A percentile compares a stretch with the other conserved stretches of the same genome.
These are phyloP conservation scores for Aspergillus melleus DNA, from an alignment of 2,329 filamentous ascomycete genomes.

Conservation along the genomic window DNA sequence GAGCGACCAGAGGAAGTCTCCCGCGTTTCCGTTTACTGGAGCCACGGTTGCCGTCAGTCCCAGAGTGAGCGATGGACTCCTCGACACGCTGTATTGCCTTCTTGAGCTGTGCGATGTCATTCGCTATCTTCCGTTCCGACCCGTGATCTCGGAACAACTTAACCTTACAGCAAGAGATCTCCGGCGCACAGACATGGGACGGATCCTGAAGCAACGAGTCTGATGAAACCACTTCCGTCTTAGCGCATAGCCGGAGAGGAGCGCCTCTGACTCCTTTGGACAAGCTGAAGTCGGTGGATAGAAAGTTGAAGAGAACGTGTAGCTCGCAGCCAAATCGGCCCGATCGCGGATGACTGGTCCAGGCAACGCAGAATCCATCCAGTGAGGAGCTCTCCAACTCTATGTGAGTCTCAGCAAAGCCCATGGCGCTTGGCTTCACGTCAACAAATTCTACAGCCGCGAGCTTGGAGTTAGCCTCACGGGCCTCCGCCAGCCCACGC, in stretches of 20 bases:
- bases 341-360: constrained; percentile 73
- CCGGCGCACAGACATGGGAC: neutral
- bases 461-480: neutral
- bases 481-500: constrained; percentile 66
- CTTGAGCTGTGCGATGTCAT: constrained; percentile 87
- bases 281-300: constrained; percentile 94
- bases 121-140: constrained; percentile 84
- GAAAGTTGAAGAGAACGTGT: constrained; percentile 88
- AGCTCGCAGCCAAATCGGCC: constrained; percentile 63
- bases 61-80: constrained; percentile 72
- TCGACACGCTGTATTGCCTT: constrained; percentile 92
- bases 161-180: constrained; percentile 83
- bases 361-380: neutral
- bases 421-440: neutral
- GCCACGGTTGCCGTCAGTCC: constrained; percentile 35
- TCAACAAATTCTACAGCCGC: neutral
- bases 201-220: neutral
- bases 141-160: constrained; percentile 93
- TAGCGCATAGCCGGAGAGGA: constrained; percentile 81
- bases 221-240: constrained; percentile 61
- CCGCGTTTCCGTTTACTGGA: constrained; percentile 35
- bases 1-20: constrained; percentile 63
- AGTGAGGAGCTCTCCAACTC: neutral
- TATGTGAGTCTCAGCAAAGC: neutral
- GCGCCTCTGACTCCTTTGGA: constrained; percentile 96